Conservation (phyloP, 169 alveolate species). For the Plasmodium coatneyi region DNA sequence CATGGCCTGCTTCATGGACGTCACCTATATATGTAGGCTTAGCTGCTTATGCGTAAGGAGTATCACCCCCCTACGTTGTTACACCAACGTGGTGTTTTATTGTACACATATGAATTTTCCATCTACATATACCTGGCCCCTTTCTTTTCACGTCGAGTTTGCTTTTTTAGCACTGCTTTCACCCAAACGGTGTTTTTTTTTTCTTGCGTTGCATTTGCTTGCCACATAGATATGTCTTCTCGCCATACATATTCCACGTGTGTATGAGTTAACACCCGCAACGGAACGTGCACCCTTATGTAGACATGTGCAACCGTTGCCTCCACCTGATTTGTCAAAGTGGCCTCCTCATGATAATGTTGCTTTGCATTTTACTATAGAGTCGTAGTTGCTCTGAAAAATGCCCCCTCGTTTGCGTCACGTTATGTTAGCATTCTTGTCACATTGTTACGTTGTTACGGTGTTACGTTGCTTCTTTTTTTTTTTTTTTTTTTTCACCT, state of each 20-base stretch:
- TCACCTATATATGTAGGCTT: not conserved
- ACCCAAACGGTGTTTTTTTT: not conserved
- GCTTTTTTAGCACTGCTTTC: not conserved
- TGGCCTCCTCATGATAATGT: not conserved
- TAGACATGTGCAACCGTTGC: not conserved
- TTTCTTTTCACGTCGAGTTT: not conserved
- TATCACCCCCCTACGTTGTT: not conserved
- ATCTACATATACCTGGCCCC: not conserved
- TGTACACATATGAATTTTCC: not conserved
- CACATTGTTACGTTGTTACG: not conserved
- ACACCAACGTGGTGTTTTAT: not conserved
- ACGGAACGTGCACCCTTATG: not conserved
- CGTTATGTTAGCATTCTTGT: not conserved
- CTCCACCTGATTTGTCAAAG: not conserved
- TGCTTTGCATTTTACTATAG: not conserved
- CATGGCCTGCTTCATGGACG: not conserved
- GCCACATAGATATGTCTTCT: not conserved
- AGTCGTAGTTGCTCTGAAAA: not conserved
- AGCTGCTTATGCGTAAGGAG: not conserved
- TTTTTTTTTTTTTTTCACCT: not conserved
- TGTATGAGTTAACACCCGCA: not conserved
- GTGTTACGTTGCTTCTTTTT: not conserved
- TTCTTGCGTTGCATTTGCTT: not conserved
- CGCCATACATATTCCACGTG: not conserved
- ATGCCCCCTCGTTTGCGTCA: not conserved